Conservation (phyloP, 148 eudicot species). For the Arbutus unedo region DNA sequence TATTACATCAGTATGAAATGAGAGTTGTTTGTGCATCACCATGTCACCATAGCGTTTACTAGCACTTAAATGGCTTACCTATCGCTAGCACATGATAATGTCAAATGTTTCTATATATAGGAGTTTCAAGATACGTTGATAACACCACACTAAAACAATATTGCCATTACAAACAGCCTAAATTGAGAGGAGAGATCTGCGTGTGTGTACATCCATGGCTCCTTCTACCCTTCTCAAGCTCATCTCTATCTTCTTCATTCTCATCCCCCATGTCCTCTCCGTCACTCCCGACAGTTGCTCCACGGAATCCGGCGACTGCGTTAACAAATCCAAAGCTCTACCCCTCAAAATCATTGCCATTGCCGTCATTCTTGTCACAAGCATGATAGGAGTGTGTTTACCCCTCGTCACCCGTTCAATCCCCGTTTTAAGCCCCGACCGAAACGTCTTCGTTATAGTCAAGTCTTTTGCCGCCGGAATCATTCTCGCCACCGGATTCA, state of each 20-base stretch:
- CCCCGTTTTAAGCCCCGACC: conserved; percentile 46
- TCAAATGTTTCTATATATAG: too few species aligned
- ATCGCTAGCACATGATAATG: too few species aligned
- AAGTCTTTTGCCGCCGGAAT: conserved; percentile 69
- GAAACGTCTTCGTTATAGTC: conserved; percentile 40
- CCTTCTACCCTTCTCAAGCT: not conserved
- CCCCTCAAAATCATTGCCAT: conserved; percentile 46
- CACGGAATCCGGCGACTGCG: conserved; percentile 23
- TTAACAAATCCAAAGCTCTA: conserved; percentile 29
- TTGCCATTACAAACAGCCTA: too few species aligned
- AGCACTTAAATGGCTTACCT: too few species aligned
- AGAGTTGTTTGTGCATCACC: too few species aligned
- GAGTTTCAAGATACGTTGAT: too few species aligned
- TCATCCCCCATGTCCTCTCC: conserved; percentile 13
- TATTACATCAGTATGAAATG: too few species aligned
- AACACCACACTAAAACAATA: too few species aligned
- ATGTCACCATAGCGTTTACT: too few species aligned
- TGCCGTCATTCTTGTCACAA: conserved; percentile 37
- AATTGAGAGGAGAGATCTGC: too few species aligned
- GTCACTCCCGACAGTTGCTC: conserved; percentile 20
- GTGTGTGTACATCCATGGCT: not conserved
- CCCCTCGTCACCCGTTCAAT: conserved; percentile 40
- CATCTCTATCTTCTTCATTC: conserved; percentile 7
- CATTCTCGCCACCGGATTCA: conserved; percentile 66
- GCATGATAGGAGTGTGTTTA: conserved; percentile 51